Conservation (phyloP, 2,329 filamentous ascomycete species). For the Lachnellula hyalina region DNA sequence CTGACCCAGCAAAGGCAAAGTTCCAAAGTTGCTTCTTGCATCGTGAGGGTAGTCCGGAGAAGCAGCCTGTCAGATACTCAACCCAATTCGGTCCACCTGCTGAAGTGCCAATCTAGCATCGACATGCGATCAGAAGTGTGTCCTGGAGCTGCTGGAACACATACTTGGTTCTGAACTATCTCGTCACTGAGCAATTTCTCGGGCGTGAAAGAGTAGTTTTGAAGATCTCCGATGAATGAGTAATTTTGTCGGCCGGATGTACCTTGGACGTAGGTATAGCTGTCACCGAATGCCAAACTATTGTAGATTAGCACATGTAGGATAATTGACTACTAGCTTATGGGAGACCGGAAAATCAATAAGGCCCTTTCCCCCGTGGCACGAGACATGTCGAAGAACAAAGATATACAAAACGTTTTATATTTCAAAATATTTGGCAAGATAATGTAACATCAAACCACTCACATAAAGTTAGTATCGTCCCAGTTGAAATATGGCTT, state of each 20-base stretch:
- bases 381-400: neutral
- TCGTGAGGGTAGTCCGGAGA: conserved; percentile 38
- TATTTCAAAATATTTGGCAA: neutral
- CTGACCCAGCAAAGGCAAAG: conserved; percentile 50
- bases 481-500: conserved; percentile 12
- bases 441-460: neutral
- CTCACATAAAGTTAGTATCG: conserved; percentile 12
- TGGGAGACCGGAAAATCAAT: too few species aligned
- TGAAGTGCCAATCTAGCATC: conserved; percentile 38
- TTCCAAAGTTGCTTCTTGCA: conserved; percentile 49
- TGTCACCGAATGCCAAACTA: conserved; percentile 45
- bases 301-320: neutral
- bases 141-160: neutral
- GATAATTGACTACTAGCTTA: too few species aligned
- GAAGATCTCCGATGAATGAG: conserved; percentile 49
- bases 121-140: neutral
- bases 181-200: conserved; percentile 39
- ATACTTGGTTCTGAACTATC: conserved; percentile 46
- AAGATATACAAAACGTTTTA: neutral
- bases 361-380: neutral
- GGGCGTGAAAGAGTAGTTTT: conserved; percentile 42
- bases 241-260: conserved; percentile 45
- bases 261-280: conserved; percentile 49
- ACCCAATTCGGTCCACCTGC: conserved; percentile 51
- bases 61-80: conserved; percentile 47